phyloP scores from a whole-genome alignment of 2,329 filamentous ascomycete genomes.

The Kalmusia sp. region DNA sequence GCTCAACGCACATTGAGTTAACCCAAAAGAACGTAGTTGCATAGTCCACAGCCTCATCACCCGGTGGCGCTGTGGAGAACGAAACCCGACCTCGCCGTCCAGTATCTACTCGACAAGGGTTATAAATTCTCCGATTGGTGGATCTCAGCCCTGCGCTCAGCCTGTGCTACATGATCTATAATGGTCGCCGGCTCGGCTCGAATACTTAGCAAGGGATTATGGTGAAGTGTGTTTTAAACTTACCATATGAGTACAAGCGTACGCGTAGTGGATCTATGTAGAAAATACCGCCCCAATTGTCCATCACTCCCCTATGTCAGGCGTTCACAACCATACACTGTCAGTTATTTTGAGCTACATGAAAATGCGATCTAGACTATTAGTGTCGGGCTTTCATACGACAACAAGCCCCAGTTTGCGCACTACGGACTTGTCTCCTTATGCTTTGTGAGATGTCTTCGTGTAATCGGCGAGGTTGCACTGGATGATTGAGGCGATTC shows the following conservation, averaged over 20 bases:
- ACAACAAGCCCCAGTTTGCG: not conserved
- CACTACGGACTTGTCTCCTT: not conserved
- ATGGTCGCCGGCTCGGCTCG: not conserved
- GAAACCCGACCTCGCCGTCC: not conserved
- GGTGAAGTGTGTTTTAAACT: not conserved
- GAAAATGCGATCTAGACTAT: not conserved
- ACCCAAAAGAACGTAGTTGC: no score
- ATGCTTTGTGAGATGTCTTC: not conserved
- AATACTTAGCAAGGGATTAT: no score
- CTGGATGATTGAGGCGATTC: not conserved
- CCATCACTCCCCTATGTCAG: not conserved
- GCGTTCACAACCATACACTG: not conserved
- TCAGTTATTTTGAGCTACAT: not conserved
- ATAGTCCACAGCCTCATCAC: no score
- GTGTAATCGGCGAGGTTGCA: not conserved
- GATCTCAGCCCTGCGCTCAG: no score
- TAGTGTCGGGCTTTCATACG: not conserved
- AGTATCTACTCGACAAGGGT: not conserved
- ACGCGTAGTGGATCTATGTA: not conserved
- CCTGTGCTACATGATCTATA: not conserved
- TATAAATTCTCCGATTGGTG: not conserved
- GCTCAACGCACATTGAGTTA: no score
- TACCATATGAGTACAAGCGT: not conserved
- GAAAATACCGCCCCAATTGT: not conserved
- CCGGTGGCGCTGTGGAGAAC: not conserved